Evolutionary conservation across 345 rosid species (phyloP).

Genomic region (Boechera stricta): DNA sequence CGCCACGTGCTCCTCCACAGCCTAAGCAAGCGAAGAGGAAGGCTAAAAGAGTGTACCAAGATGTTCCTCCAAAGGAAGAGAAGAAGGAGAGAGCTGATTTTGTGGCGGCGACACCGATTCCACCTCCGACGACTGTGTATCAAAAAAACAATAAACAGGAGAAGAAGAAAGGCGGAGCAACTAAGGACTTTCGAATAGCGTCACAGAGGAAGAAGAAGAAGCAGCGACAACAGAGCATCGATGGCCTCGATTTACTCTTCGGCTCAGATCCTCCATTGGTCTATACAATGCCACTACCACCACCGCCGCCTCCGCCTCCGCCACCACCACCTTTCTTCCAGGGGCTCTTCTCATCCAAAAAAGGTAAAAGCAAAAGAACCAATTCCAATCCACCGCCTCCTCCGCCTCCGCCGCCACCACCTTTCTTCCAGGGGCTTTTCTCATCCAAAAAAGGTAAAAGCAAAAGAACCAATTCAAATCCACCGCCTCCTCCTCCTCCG

Average conservation of each 20-base stretch:
- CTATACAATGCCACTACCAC: slow-evolving; percentile 50
- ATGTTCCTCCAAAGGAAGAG: slow-evolving; percentile 28
- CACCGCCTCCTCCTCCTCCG: slow-evolving; percentile 66
- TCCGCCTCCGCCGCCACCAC: slow-evolving; percentile 52
- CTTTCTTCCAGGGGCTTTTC: slow-evolving; percentile 64
- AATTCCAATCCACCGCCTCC: slow-evolving; percentile 55
- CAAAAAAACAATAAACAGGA: slow-evolving; percentile 44
- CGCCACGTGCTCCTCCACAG: slow-evolving; percentile 37
- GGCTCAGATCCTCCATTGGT: slow-evolving; percentile 31
- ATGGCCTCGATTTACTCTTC: slow-evolving; percentile 72
- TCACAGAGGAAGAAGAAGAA: slow-evolving; percentile 63
- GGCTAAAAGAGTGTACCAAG: slow-evolving; percentile 40
- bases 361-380: slow-evolving; percentile 55
- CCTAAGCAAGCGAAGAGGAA: slow-evolving; percentile 35
- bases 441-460: slow-evolving; percentile 65
- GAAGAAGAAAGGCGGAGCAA: slow-evolving; percentile 65
- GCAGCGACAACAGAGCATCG: slow-evolving; percentile 83
- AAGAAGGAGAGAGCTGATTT: slow-evolving; percentile 28
- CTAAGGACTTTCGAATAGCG: slow-evolving; percentile 66
- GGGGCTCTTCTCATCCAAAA: slow-evolving; percentile 67
- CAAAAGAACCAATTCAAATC: slow-evolving; percentile 49
- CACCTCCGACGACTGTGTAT: slow-evolving; percentile 38
- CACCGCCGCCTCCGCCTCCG: slow-evolving; percentile 57
- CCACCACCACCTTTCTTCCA: slow-evolving; percentile 56
- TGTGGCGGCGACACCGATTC: slow-evolving; percentile 35